A percentile compares a stretch with the other conserved stretches of the same genome.
Evolutionary conservation across 331 rosid genomes (phyloP).

Genomic region (Rosa hybrid): DNA sequence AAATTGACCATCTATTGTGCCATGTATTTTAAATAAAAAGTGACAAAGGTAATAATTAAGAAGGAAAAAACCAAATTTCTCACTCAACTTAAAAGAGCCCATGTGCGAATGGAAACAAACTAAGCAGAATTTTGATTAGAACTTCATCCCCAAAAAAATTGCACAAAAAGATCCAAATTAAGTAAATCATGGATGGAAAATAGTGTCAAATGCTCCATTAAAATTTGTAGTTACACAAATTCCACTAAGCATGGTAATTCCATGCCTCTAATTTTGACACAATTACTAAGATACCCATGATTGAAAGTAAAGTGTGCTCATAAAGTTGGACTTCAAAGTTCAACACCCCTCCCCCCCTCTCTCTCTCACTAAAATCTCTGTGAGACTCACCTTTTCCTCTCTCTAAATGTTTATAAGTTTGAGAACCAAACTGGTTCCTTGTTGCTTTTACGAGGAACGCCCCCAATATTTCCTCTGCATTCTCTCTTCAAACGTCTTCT

Average conservation of each 20-base stretch:
- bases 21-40: not conserved
- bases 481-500: conserved; percentile 6
- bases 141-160: not conserved
- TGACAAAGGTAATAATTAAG: not conserved
- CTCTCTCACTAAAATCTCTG: not conserved
- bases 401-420: conserved; percentile 36
- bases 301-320: too few relatives aligned
- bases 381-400: not conserved
- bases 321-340: conserved; percentile 23
- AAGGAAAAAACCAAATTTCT: not conserved
- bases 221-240: not conserved
- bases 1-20: not conserved
- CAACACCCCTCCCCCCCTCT: not conserved
- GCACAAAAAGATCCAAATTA: not conserved
- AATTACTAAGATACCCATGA: conserved; percentile 23
- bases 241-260: not conserved
- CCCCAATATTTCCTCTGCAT: conserved; percentile 24
- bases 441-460: conserved; percentile 44
- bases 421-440: conserved; percentile 21
- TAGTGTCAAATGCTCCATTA: not conserved
- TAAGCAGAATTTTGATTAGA: not conserved
- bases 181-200: not conserved
- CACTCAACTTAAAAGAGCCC: not conserved
- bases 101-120: not conserved
- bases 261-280: not conserved